A percentile compares a stretch with the other conserved stretches of the same genome.
Evolutionary conservation across 208 protist species (phyloP).

Genomic region (Trichomonas gallinae): DNA sequence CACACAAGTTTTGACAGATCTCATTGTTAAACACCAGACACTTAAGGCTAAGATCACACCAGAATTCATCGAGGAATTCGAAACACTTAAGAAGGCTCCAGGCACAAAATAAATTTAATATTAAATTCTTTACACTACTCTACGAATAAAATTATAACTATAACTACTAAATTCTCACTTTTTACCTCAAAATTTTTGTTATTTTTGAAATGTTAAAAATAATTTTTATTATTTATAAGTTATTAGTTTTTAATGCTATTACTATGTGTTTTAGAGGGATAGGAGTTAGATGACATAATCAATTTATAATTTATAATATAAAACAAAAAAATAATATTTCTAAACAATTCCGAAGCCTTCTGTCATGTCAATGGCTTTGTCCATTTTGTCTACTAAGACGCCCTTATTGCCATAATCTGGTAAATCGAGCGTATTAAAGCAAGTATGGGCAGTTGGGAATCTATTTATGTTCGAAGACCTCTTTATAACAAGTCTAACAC

Average conservation of each 20-base stretch:
- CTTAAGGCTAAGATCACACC: neutral
- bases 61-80: neutral
- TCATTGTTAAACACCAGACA: neutral
- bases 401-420: constrained; percentile 57
- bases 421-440: constrained; percentile 64
- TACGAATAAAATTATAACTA: too few species aligned
- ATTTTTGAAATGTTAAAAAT: too few species aligned
- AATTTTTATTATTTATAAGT: too few species aligned
- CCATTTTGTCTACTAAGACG: constrained; percentile 47
- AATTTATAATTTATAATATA: too few species aligned
- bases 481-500: constrained; percentile 19
- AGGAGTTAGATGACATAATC: too few species aligned
- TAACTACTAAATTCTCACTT: too few species aligned
- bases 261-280: too few species aligned
- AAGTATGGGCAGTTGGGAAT: constrained; percentile 63
- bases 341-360: constrained; percentile 42
- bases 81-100: neutral
- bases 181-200: too few species aligned
- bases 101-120: neutral
- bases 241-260: too few species aligned
- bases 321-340: neutral
- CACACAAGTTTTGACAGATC: neutral
- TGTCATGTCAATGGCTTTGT: constrained; percentile 32
- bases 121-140: neutral
- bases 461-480: constrained; percentile 24